These are phyloP conservation scores for Miscanthus lutarioriparius DNA, from an alignment of 176 grass and related monocot genomes.

Conservation along the genomic window DNA sequence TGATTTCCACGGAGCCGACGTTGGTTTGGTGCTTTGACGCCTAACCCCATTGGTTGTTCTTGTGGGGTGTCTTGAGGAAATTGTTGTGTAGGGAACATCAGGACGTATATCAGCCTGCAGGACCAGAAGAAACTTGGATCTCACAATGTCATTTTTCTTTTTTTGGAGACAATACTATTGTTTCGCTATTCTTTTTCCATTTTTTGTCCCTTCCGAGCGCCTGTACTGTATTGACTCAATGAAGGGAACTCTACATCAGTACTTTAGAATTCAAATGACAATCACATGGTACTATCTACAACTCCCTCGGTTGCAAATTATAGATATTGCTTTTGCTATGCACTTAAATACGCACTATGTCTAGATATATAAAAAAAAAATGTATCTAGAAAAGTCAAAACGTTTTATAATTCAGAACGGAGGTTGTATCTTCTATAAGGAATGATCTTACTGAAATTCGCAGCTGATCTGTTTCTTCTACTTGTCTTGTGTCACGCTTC, in stretches of 20 bases:
- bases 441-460: background rate
- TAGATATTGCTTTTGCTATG: too few species aligned
- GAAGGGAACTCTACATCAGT: background rate
- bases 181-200: background rate
- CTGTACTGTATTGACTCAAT: background rate
- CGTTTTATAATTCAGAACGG: too few species aligned
- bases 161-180: background rate
- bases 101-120: background rate
- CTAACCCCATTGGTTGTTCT: slow-evolving; percentile 28
- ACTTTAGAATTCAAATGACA: background rate
- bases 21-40: slow-evolving; percentile 21
- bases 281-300: background rate
- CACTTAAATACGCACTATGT: too few species aligned
- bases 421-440: background rate
- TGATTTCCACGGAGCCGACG: slow-evolving; percentile 30
- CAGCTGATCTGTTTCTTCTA: background rate
- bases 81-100: slow-evolving; percentile 2
- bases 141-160: background rate
- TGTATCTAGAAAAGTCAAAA: too few species aligned
- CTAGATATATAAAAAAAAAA: too few species aligned
- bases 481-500: background rate
- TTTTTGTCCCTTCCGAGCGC: background rate
- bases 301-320: too few species aligned
- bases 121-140: background rate
- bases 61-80: background rate